Base-by-base conservation (phyloP, 140 eudicot genomes). In the Anethum foeniculum region DNA sequence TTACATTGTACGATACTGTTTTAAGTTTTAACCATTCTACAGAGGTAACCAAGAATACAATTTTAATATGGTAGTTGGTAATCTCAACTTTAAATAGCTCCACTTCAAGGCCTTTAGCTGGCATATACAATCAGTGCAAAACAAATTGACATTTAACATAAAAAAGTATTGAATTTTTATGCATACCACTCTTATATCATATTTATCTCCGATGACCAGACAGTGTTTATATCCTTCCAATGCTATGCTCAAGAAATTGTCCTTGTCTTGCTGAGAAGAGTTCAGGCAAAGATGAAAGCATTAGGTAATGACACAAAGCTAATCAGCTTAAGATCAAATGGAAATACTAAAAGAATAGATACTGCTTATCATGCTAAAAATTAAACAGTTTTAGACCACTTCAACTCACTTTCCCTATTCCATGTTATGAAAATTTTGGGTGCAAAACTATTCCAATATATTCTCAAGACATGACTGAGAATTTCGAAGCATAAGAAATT, bases 171-270 rank as follows among this genome's bases (percentile, higher is more conserved):
- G 77, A 67, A 78, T 80, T 36, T 41, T 78, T 51, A 41, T 81
- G 82, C 93, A 74, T 88, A 92, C 99, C 99, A 88, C 99, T 82
- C 91, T 88, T 34, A 95, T 93, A 78, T 95, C 99, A 85, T 95
- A 95, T 80, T 92, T 92, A 81, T 92, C 97, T 32, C 97, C 99
- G 30, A 90, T 77, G 80, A 95, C 94, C 75, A 95, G 81, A 85
- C 99, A 92, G 68, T 80, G 89, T 54, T 88, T 88, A 84, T 95
- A 95, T 78, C 97, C 99, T 81, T 87, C 97, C 78, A 95, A 81
- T 46, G 99, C 93, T 52, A 94, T 85, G 80, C 89, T 76, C 78
- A 95, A 91, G 76, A 92, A 95, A 71, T 92, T 95, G 85, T 95
- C 99, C 80, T 92, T 84, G 86, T 95, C 99, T 88, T 88, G 95